Percentiles rank a stretch among this genome's conserved stretches.
These are phyloP conservation scores for Plasmodium coatneyi DNA, from an alignment of 169 alveolate genomes.

Conservation along the genomic window DNA sequence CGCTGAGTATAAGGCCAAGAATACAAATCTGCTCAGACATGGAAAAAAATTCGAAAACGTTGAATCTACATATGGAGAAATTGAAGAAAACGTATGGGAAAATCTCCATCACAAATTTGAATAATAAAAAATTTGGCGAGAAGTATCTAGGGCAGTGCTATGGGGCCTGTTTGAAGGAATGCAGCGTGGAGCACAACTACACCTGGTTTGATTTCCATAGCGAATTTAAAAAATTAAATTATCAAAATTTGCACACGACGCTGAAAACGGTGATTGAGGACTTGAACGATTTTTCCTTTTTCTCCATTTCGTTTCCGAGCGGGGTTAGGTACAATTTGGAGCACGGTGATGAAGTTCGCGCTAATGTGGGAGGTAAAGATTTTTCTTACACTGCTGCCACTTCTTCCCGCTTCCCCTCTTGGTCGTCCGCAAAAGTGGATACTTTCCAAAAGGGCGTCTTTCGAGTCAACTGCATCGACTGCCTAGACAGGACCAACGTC, in stretches of 20 bases:
- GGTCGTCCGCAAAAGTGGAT: constrained; percentile 13
- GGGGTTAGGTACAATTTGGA: constrained; percentile 4
- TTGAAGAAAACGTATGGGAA: constrained; percentile 59
- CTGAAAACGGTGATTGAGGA: constrained; percentile 43
- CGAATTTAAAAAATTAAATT: constrained; percentile 60
- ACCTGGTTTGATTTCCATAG: constrained; percentile 75
- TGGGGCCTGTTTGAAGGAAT: constrained; percentile 37
- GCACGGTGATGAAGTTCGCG: neutral
- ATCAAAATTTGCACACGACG: constrained; percentile 7
- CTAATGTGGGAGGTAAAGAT: neutral
- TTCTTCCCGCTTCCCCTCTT: neutral
- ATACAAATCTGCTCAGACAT: constrained; percentile 22
- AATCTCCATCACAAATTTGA: constrained; percentile 73
- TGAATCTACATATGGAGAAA: constrained; percentile 73
- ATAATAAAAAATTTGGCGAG: constrained; percentile 63
- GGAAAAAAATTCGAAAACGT: constrained; percentile 39
- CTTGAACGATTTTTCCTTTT: constrained; percentile 44
- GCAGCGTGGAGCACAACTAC: constrained; percentile 34
- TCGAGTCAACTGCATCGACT: constrained; percentile 97
- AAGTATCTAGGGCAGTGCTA: constrained; percentile 64
- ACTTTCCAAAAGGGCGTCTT: constrained; percentile 93
- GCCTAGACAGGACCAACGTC: constrained; percentile 98
- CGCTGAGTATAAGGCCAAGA: constrained; percentile 52
- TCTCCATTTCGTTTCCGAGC: constrained; percentile 47
- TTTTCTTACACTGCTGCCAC: neutral